These are phyloP conservation scores for Daldinia loculata DNA, from an alignment of 495 filamentous ascomycete genomes.

Conservation along the genomic window DNA sequence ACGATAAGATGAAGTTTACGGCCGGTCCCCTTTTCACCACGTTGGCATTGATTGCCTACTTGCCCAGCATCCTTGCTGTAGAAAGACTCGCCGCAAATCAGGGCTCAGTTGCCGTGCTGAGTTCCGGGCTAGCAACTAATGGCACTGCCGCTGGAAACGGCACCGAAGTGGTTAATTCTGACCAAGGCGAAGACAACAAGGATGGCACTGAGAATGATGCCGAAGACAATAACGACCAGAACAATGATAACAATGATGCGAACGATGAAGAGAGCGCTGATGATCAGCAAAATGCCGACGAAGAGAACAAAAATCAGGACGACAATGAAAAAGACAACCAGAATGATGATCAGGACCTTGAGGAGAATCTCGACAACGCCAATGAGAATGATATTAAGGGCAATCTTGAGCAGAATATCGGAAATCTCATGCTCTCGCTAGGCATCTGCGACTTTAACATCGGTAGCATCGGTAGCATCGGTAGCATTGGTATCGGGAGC, in stretches of 20 bases:
- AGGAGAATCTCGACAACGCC: not conserved
- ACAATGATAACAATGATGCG: slow-evolving; percentile 23
- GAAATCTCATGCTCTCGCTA: slow-evolving; percentile 48
- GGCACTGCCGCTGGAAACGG: slow-evolving; percentile 36
- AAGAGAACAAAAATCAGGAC: slow-evolving; percentile 11
- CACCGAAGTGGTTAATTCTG: slow-evolving; percentile 24
- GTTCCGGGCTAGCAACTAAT: slow-evolving; percentile 27
- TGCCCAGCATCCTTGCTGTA: slow-evolving; percentile 33
- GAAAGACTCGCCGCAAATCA: slow-evolving; percentile 10
- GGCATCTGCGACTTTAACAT: slow-evolving; percentile 48
- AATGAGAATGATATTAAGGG: slow-evolving; percentile 28
- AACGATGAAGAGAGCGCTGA: slow-evolving; percentile 9
- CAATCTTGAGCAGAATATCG: slow-evolving; percentile 44
- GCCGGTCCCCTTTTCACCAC: slow-evolving; percentile 36
- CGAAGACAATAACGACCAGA: slow-evolving; percentile 22
- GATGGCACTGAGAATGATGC: slow-evolving; percentile 7
- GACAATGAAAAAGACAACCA: slow-evolving; percentile 9
- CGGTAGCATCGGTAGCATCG: slow-evolving; percentile 43
- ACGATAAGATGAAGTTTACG: slow-evolving; percentile 40
- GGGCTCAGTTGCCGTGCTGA: slow-evolving; percentile 22
- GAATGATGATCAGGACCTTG: slow-evolving; percentile 7
- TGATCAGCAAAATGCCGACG: not conserved
- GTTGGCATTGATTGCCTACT: slow-evolving; percentile 41
- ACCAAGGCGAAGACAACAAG: slow-evolving; percentile 20
- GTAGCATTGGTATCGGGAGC: slow-evolving; percentile 45